phyloP scores from a whole-genome alignment of 208 protist species.

The Acanthamoeba triangularis region DNA sequence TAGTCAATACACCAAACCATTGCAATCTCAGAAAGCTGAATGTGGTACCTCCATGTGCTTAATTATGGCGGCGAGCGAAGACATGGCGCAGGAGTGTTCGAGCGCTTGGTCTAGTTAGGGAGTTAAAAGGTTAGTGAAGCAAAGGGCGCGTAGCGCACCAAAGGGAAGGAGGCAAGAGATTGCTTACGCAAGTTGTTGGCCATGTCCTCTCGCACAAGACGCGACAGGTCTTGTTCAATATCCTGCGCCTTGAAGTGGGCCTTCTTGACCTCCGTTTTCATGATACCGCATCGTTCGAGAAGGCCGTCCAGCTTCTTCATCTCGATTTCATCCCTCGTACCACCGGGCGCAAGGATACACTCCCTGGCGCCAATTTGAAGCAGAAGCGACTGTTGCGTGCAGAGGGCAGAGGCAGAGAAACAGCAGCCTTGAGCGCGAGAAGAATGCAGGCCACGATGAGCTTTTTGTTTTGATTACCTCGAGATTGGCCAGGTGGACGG shows the following conservation, averaged over 20 bases:
- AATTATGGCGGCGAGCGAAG: conserved; percentile 62
- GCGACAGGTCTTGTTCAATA: conserved; percentile 67
- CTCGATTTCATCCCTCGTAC: conserved; percentile 1
- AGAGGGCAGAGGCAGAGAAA: background rate
- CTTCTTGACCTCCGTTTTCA: conserved; percentile 45
- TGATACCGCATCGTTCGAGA: conserved; percentile 64
- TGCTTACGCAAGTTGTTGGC: conserved; percentile 39
- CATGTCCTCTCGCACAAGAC: conserved; percentile 26
- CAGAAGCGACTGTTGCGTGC: conserved; percentile 30
- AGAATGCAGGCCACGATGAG: background rate
- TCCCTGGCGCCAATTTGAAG: conserved; percentile 75
- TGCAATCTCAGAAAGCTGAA: background rate
- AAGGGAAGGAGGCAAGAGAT: background rate
- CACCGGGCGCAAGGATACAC: conserved; percentile 22
- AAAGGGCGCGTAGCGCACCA: background rate
- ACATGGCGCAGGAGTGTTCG: conserved; percentile 42
- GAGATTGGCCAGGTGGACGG: conserved; percentile 61
- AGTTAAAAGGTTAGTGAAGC: background rate
- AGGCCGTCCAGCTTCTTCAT: conserved; percentile 61
- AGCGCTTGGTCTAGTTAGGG: background rate
- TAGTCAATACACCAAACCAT: background rate
- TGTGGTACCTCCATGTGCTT: conserved; percentile 75
- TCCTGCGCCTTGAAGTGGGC: conserved; percentile 38
- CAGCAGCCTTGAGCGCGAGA: background rate
- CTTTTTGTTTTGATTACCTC: conserved; percentile 20